Base-by-base conservation (phyloP, 2,329 filamentous ascomycete genomes). In the Colletotrichum melonis region DNA sequence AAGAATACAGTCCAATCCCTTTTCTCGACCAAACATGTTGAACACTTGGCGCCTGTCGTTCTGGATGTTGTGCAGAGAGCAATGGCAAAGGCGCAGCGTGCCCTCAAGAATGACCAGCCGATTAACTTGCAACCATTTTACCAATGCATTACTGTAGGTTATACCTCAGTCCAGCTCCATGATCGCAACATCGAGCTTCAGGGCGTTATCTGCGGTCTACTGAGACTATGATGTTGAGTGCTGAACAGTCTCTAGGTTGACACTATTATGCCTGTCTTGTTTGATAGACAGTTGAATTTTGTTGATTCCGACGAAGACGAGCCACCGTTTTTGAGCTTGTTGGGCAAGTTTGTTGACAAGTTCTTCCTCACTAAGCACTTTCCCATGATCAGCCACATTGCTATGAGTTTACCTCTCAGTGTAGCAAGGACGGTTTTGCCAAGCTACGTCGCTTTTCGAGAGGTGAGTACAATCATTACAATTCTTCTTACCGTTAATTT, bases 1-100 rank as follows among this genome's bases (percentile, higher is more conserved):
- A 68, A 32, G 4, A 63, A 46, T 7, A 68, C 66, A 2, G 58
- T 68, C 32, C 62, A 68, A 30, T 63, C 42, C 3, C 42, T 49
- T 8, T 49, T 49, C 19, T 49, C 42, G 19, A 49, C 42, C 42
- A 49, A 49, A 9, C 42, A 49, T 49, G 42, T 49, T 7, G 42
- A 49, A 8, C 42, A 49, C 1, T 3, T 49, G 8, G 42, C 42
- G 16, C 42, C 42, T 7, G 42, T 49, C 42, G 42, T n/a, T 22
- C 19, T 49, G 19, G 42, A 49, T 49, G 19, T 49, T 49, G 42
- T 49, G 42, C 42, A 49, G 42, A 49, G 42, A 49, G 42, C 42
- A 4, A 49, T 49, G 19, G 42, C 42, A 49, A 49, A 49, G n/a
- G 42, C 42, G 11, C 19, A 49, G 42, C 42, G 42, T 19, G 42